Conservation (phyloP, 805 yeast species). For the Spathaspora sp. region DNA sequence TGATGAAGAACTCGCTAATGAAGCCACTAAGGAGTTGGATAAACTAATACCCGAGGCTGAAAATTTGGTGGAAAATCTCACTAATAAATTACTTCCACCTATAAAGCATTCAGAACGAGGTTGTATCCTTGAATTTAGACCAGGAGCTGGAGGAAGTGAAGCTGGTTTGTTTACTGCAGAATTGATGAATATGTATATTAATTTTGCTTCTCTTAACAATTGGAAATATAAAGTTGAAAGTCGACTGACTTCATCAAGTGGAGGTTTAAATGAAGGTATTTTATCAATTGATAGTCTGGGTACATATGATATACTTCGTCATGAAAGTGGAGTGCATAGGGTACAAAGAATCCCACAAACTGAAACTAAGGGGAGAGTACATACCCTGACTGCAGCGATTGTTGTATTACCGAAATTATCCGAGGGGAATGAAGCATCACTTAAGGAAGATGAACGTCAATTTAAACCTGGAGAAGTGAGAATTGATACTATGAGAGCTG, state of each 20-base stretch:
- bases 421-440: slow-evolving; percentile 47
- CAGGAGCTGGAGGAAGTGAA: slow-evolving; percentile 96
- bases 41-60: slow-evolving; percentile 43
- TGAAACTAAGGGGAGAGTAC: slow-evolving; percentile 89
- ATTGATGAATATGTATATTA: slow-evolving; percentile 74
- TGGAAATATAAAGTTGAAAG: slow-evolving; percentile 71
- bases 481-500: slow-evolving; percentile 94
- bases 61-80: slow-evolving; percentile 42
- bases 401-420: slow-evolving; percentile 84
- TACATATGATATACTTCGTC: slow-evolving; percentile 66
- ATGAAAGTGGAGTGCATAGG: slow-evolving; percentile 94
- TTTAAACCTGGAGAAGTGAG: slow-evolving; percentile 86
- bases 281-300: slow-evolving; percentile 68
- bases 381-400: slow-evolving; percentile 95
- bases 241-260: slow-evolving; percentile 51
- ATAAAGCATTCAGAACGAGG: slow-evolving; percentile 73
- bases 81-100: slow-evolving; percentile 65
- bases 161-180: slow-evolving; percentile 86
- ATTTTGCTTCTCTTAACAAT: slow-evolving; percentile 56
- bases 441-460: slow-evolving; percentile 54
- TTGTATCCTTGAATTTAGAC: slow-evolving; percentile 80
- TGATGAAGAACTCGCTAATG: slow-evolving; percentile 37
- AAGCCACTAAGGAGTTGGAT: slow-evolving; percentile 61
- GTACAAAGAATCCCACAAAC: slow-evolving; percentile 94
- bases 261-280: slow-evolving; percentile 76